phyloP scores from a whole-genome alignment of 2,329 filamentous ascomycete genomes.

The Fonsecaea pugnacius region DNA sequence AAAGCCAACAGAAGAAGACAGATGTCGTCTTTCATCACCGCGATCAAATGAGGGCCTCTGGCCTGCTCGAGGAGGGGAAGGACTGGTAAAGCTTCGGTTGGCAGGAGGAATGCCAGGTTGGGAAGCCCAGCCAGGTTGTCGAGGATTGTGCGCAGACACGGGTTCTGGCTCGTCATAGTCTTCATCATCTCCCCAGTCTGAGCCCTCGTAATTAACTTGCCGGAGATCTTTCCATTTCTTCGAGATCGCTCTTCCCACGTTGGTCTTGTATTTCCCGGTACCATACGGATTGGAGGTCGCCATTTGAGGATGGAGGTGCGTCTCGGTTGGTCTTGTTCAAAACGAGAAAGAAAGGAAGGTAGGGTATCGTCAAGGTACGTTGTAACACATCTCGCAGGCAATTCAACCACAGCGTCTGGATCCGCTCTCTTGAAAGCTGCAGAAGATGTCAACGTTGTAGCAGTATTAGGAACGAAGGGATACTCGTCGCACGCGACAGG shows the following conservation, averaged over 20 bases:
- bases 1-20: constrained; percentile 31
- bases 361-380: constrained; percentile 11
- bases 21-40: constrained; percentile 36
- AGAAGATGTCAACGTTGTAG: not conserved
- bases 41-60: constrained; percentile 35
- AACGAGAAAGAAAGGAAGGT: not conserved
- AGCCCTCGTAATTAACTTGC: constrained; percentile 82
- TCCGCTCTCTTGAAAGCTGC: not conserved
- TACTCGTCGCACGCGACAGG: not conserved
- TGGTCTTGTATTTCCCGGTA: constrained; percentile 69
- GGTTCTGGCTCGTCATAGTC: constrained; percentile 54
- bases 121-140: constrained; percentile 22
- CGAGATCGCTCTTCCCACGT: constrained; percentile 86
- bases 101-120: constrained; percentile 26
- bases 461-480: not conserved
- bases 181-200: constrained; percentile 79
- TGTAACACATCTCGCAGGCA: constrained; percentile 12
- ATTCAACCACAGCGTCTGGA: not conserved
- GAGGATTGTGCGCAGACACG: constrained; percentile 35
- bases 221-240: constrained; percentile 95
- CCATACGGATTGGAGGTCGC: constrained; percentile 40
- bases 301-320: constrained; percentile 13
- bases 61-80: constrained; percentile 39
- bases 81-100: constrained; percentile 46
- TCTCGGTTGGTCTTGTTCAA: not conserved